Evolutionary conservation across 2,329 filamentous ascomycete species (phyloP).

Genomic region (Chrysosphaeria jannelii): DNA sequence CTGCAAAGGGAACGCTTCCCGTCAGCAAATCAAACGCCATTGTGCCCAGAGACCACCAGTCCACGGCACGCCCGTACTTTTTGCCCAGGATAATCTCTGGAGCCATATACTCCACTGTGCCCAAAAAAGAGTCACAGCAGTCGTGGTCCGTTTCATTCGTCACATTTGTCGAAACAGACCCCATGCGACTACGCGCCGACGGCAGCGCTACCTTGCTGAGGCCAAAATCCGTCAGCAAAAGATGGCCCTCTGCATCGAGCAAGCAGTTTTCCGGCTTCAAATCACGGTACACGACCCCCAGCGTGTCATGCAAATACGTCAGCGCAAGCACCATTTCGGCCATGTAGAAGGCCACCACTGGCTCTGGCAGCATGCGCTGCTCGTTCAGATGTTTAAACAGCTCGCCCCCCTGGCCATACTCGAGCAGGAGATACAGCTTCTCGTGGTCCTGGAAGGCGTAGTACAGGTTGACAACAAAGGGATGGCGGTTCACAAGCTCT

Average conservation of each 20-base stretch:
- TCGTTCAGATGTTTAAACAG: slow-evolving; percentile 83
- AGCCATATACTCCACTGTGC: slow-evolving; percentile 97
- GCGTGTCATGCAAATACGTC: slow-evolving; percentile 68
- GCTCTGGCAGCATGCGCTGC: slow-evolving; percentile 84
- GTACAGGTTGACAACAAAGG: slow-evolving; percentile 92
- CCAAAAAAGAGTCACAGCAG: slow-evolving; percentile 81
- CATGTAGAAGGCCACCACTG: slow-evolving; percentile 87
- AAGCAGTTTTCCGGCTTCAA: slow-evolving; percentile 96
- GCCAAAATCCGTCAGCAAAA: slow-evolving; percentile 87
- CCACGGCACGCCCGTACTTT: slow-evolving; percentile 77
- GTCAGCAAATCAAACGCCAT: slow-evolving; percentile 81
- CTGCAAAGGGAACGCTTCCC: slow-evolving; percentile 69
- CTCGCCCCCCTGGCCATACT: slow-evolving; percentile 92
- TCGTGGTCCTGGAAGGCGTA: slow-evolving; percentile 97
- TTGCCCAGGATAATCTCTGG: slow-evolving; percentile 74
- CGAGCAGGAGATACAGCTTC: slow-evolving; percentile 87
- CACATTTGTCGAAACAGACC: slow-evolving; percentile 1
- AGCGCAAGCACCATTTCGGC: slow-evolving; percentile 89
- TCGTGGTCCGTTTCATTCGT: slow-evolving; percentile 8
- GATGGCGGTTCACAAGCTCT: slow-evolving; percentile 85
- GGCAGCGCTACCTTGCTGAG: slow-evolving; percentile 68
- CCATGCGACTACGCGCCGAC: slow-evolving; percentile 13
- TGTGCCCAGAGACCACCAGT: slow-evolving; percentile 96
- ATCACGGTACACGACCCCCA: slow-evolving; percentile 89
- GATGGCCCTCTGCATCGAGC: slow-evolving; percentile 66